Evolutionary conservation across 2,329 filamentous ascomycete genomes (phyloP).

Genomic region (Alternaria arbusti): DNA sequence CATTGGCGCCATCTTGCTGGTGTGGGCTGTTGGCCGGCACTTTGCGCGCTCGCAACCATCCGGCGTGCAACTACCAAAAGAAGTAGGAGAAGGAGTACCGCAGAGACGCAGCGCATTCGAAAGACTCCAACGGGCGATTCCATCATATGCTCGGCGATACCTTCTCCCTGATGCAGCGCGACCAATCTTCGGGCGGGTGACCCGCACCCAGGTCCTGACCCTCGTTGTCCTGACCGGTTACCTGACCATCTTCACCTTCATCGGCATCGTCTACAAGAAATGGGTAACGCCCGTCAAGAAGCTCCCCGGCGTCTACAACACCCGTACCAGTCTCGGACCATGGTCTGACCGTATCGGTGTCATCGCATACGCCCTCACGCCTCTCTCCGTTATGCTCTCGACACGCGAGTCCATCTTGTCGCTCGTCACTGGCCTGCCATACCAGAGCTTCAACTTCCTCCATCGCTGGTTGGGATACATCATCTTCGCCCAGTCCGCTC

Average conservation of each 20-base stretch:
- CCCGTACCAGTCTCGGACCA: constrained; percentile 68
- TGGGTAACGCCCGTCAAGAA: constrained; percentile 74
- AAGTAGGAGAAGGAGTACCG: constrained; percentile 28
- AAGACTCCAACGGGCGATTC: constrained; percentile 45
- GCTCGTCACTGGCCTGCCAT: constrained; percentile 73
- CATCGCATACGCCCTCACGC: constrained; percentile 76
- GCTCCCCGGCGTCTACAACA: constrained; percentile 63
- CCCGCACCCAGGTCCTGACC: constrained; percentile 70
- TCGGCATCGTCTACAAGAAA: constrained; percentile 70
- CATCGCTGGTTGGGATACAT: constrained; percentile 72
- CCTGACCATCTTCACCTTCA: constrained; percentile 67
- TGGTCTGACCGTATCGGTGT: constrained; percentile 74
- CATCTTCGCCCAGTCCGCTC: constrained; percentile 69
- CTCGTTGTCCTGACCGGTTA: constrained; percentile 66
- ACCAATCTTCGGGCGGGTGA: constrained; percentile 69
- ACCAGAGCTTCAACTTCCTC: constrained; percentile 74
- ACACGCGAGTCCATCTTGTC: constrained; percentile 74
- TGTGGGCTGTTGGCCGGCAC: constrained; percentile 51
- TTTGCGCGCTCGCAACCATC: constrained; percentile 35
- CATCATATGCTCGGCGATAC: constrained; percentile 55
- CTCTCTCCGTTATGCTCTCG: constrained; percentile 70
- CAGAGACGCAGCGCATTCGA: constrained; percentile 31
- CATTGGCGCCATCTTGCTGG: constrained; percentile 56
- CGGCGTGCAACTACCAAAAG: constrained; percentile 30
- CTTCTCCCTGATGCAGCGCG: constrained; percentile 67